Conservation (phyloP, 148 eudicot genomes). For the Gaultheria prostrata region DNA sequence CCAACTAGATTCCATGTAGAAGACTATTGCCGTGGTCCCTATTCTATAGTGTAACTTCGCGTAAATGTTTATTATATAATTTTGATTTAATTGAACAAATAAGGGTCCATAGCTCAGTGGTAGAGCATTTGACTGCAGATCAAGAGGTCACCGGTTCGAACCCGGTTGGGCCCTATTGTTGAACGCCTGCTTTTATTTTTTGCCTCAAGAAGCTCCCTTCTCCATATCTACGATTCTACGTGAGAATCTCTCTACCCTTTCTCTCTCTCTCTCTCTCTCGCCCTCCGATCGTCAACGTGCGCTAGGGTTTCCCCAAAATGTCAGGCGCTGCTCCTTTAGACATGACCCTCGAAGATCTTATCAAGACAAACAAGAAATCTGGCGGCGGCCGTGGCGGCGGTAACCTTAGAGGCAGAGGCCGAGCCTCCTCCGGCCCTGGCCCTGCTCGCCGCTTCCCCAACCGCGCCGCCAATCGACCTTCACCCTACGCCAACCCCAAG, state of each 20-base stretch:
- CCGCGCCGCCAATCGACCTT: conserved; percentile 58
- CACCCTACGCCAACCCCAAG: conserved; percentile 60
- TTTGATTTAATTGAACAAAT: background rate
- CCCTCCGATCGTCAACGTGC: too few species aligned
- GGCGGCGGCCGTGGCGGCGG: conserved; percentile 30
- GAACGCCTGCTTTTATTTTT: too few species aligned
- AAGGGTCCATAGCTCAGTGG: conserved; percentile 4
- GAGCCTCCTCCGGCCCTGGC: conserved; percentile 41
- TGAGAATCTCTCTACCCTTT: too few species aligned
- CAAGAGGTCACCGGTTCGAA: conserved; percentile 10
- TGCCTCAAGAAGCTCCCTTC: too few species aligned
- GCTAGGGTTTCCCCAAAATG: conserved; percentile 36
- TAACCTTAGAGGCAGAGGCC: conserved; percentile 40
- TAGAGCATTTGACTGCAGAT: conserved; percentile 10
- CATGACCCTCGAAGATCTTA: conserved; percentile 87
- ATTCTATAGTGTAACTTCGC: too few species aligned
- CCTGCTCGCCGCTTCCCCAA: conserved; percentile 69
- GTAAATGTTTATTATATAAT: too few species aligned
- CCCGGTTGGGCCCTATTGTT: background rate
- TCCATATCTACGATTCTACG: too few species aligned
- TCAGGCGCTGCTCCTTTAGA: conserved; percentile 60
- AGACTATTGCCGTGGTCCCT: too few species aligned
- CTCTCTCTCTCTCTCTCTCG: background rate
- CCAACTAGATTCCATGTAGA: too few species aligned
- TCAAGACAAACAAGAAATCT: conserved; percentile 76